Conservation (phyloP, 371 early-diverging fungal species). For the Actinomortierella ambigua region DNA sequence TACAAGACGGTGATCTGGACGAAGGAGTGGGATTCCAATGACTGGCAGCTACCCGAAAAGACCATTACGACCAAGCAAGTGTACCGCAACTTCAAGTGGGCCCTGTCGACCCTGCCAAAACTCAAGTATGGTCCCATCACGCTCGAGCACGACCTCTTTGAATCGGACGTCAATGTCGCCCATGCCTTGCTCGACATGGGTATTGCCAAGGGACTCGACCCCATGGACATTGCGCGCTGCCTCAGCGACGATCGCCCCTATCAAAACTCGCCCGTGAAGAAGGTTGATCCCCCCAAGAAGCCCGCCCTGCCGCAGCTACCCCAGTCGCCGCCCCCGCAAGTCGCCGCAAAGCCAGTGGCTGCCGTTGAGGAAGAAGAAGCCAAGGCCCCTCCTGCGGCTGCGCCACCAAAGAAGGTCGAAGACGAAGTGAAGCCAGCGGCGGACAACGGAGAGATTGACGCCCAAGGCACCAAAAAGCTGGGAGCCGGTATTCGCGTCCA, state of each 20-base stretch:
- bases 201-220: conserved; percentile 31
- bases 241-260: conserved; percentile 24
- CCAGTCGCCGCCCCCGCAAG: no score
- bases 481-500: no score
- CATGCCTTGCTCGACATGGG: conserved; percentile 31
- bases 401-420: conserved; percentile 3
- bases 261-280: conserved; percentile 20
- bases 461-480: no score
- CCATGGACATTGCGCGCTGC: conserved; percentile 41
- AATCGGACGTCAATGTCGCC: conserved; percentile 58
- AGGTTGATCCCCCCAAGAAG: conserved; percentile 12
- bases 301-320: conserved; percentile 8
- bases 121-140: conserved; percentile 41
- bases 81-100: conserved; percentile 41
- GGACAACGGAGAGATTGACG: no score
- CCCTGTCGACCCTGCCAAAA: conserved; percentile 26
- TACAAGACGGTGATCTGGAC: conserved; percentile 49
- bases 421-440: no score
- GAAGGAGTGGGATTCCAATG: conserved; percentile 45
- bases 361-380: background rate
- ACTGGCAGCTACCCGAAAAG: conserved; percentile 44
- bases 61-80: conserved; percentile 34
- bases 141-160: conserved; percentile 47
- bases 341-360: no score
- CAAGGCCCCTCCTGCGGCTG: conserved; percentile 1